A percentile compares a stretch with the other conserved stretches of the same genome.
Conservation (phyloP, 345 rosid genomes). For the Raphanus sativus region DNA sequence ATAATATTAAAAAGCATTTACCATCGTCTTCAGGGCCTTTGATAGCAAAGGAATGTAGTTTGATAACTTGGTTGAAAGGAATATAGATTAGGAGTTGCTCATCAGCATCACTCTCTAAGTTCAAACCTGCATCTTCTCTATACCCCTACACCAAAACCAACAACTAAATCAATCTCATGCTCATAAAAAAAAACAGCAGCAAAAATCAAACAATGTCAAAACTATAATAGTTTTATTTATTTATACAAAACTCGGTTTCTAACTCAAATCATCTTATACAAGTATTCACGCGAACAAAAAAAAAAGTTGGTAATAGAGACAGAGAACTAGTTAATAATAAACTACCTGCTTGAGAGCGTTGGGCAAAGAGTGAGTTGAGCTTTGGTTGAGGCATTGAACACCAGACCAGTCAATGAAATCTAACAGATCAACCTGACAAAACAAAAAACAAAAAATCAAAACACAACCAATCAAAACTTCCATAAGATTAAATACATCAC, state of each 20-base stretch:
- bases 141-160: not conserved
- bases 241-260: not conserved
- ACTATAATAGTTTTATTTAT: not conserved
- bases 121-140: not conserved
- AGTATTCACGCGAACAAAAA: not conserved
- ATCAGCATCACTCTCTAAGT: not conserved
- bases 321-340: not conserved
- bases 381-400: conserved; percentile 91
- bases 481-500: not conserved
- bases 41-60: not conserved
- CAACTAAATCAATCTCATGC: not conserved
- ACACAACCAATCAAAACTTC: conserved; percentile 6
- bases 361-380: conserved; percentile 62
- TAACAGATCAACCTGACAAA: conserved; percentile 71
- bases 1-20: not conserved
- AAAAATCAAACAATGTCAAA: no score
- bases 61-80: not conserved
- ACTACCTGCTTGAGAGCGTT: conserved; percentile 91
- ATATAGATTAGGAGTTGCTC: not conserved
- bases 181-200: not conserved
- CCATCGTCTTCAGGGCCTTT: not conserved
- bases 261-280: not conserved
- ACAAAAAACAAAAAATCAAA: not conserved
- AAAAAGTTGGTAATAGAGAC: not conserved
- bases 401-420: conserved; percentile 95